These are phyloP conservation scores for Edaphochlamys debaryana DNA, from an alignment of 139 green algal genomes.

Conservation along the genomic window DNA sequence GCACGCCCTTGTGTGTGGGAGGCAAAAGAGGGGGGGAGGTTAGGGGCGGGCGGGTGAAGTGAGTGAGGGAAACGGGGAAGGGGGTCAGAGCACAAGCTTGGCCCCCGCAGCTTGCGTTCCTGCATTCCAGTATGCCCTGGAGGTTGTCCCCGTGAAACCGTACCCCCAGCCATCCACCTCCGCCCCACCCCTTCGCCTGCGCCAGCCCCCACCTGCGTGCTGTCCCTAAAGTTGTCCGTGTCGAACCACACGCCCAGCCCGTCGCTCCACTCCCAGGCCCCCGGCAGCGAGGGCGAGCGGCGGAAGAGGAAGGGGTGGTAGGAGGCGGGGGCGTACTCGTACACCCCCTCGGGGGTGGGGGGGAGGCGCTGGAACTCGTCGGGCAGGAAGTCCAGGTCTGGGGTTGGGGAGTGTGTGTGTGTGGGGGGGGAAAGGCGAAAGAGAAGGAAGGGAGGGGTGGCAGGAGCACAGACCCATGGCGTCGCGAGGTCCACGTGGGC, in stretches of 20 bases:
- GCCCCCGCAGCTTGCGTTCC: not conserved
- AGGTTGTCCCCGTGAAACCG: too few species aligned
- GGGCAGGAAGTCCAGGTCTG: conserved; percentile 39
- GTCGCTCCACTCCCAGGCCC: conserved; percentile 23
- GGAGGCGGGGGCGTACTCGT: conserved; percentile 9
- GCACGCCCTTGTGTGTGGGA: conserved; percentile 1
- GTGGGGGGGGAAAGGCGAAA: too few species aligned
- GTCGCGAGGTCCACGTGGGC: too few species aligned
- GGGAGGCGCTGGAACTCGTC: conserved; percentile 24
- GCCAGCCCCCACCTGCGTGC: too few species aligned
- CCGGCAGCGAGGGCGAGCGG: not conserved
- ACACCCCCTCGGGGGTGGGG: not conserved
- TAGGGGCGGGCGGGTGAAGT: too few species aligned
- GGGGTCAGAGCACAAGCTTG: not conserved
- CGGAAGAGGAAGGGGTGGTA: conserved; percentile 20
- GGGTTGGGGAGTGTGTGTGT: too few species aligned
- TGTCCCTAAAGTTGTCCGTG: conserved; percentile 13
- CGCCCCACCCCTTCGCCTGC: too few species aligned
- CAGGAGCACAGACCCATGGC: too few species aligned
- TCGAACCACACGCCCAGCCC: not conserved
- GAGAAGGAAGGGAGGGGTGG: too few species aligned
- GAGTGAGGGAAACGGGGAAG: not conserved
- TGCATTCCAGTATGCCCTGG: too few species aligned
- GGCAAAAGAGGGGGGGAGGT: not conserved
- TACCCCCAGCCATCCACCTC: too few species aligned